Conservation (phyloP, 2,329 filamentous ascomycete genomes). For the Venturia aucupariae region DNA sequence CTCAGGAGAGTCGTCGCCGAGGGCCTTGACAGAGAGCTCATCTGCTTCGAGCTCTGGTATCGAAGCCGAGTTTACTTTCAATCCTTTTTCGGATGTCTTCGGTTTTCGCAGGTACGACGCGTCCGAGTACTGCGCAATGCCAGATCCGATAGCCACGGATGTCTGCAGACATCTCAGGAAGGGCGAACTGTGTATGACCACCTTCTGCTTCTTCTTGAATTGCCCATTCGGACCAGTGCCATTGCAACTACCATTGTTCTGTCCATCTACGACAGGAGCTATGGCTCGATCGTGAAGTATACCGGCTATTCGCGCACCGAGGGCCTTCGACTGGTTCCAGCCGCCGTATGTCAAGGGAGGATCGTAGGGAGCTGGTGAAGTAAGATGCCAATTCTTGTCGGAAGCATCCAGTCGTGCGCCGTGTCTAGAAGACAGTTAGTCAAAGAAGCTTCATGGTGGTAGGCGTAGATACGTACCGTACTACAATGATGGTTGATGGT, state of each 20-base stretch:
- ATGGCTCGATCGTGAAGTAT: conserved; percentile 46
- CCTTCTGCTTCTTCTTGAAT: conserved; percentile 46
- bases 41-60: conserved; percentile 1
- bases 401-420: conserved; percentile 89
- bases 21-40: conserved; percentile 1
- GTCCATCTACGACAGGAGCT: conserved; percentile 20
- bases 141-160: conserved; percentile 76
- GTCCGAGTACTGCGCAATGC: conserved; percentile 58
- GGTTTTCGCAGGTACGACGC: conserved; percentile 19
- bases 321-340: conserved; percentile 74
- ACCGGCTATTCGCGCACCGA: conserved; percentile 75
- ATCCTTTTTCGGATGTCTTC: conserved; percentile 20
- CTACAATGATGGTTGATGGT: conserved; percentile 13
- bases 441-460: neutral
- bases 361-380: conserved; percentile 89
- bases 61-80: conserved; percentile 15
- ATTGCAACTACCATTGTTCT: conserved; percentile 14
- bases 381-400: conserved; percentile 90
- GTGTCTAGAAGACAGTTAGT: conserved; percentile 39
- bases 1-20: neutral
- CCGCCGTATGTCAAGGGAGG: conserved; percentile 90
- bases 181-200: conserved; percentile 88
- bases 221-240: conserved; percentile 16
- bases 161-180: conserved; percentile 91
- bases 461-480: conserved; percentile 7